Evolutionary conservation across 1,284 basidiomycete species (phyloP).

Genomic region (Apiotrichum siamense): DNA sequence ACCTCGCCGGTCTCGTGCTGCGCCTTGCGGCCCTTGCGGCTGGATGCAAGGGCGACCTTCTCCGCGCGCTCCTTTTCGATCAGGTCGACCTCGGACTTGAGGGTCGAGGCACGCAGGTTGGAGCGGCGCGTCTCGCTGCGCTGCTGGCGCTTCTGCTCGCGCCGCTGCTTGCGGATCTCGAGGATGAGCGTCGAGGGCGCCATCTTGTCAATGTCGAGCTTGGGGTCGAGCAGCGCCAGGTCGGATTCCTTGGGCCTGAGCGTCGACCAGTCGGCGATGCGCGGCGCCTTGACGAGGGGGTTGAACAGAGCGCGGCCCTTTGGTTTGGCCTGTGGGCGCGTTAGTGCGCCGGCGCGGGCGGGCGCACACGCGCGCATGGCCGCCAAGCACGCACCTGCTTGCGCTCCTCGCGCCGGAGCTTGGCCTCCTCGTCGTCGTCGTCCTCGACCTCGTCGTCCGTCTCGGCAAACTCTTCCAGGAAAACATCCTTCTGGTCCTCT

Average conservation of each 20-base stretch:
- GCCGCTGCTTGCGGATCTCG: slow-evolving; percentile 31
- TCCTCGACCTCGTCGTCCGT: slow-evolving; percentile 43
- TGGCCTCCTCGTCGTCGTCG: slow-evolving; percentile 33
- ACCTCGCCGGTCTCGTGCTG: slow-evolving; percentile 37
- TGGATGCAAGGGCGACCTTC: slow-evolving; percentile 11
- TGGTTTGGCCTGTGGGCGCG: slow-evolving; percentile 25
- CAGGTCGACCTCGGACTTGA: slow-evolving; percentile 33
- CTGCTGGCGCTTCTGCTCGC: slow-evolving; percentile 33
- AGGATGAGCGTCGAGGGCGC: slow-evolving; percentile 42
- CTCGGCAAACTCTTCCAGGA: slow-evolving; percentile 44
- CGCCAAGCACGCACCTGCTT: slow-evolving; percentile 21
- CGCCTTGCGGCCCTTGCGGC: slow-evolving; percentile 25
- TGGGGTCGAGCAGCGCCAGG: slow-evolving; percentile 24
- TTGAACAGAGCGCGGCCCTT: slow-evolving; percentile 35
- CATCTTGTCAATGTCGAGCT: slow-evolving; percentile 33
- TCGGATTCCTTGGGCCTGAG: slow-evolving; percentile 7
- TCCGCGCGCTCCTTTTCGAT: slow-evolving; percentile 25
- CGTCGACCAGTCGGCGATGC: slow-evolving; percentile 8
- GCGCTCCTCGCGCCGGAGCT: slow-evolving; percentile 30
- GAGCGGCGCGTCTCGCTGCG: slow-evolving; percentile 35
- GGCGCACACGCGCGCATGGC: no score
- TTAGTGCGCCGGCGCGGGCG: not conserved
- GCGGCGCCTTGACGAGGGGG: slow-evolving; percentile 20
- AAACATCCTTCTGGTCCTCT: slow-evolving; percentile 37
- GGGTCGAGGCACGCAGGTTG: slow-evolving; percentile 38